Evolutionary conservation across 164 flowering plant species (phyloP), one percentile per base, ranked within the genome.

Genomic region (Berberis thunbergii): DNA sequence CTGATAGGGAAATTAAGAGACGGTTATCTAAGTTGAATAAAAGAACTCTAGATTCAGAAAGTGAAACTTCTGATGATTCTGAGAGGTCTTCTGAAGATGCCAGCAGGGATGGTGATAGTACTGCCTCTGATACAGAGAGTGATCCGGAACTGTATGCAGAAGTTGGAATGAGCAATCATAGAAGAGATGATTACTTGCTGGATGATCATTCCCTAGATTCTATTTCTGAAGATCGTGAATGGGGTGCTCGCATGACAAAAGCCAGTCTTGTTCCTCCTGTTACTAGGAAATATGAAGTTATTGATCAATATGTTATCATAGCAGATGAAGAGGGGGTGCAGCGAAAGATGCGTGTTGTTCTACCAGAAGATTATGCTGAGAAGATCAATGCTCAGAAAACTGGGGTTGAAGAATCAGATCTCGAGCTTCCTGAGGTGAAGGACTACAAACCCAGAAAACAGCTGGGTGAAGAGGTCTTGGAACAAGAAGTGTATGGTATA

Each of bases 161-260:
- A 67, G 73, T 70, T 70, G 78, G 73, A 53, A 11, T 60, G 62
- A 69, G 72, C 57, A 86, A 78, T 60, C 72, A 79, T 49, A 80
- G 77, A 69, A 26, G 26, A 26, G 84, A 80, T 61, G 75, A 75
- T 45, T 73, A 73, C 59, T 69, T 74, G 44, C 60, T 60, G 12
- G 73, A 49, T 53, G 87, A 89, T 62, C 95, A 85, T 52, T 66
- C 82, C 62, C 72, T 84, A n/a, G 89, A 86, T 66, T 73, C 83
- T 52, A 68, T 71, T 49, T 68, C 80, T 53, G 96, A 89, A 58
- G 99, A 89, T 7, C 97, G 99, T 44, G 99, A 95, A 73, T 95
- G 99, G 99, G 99, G 99, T 76, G 97, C 97, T 67, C 99, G 99
- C 40, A 95, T 95, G 99, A 95, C 99, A 41, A 91, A 95, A 78